Percentiles rank a stretch among this genome's conserved stretches.
Conservation (phyloP, 371 early-diverging fungal genomes). For the Mortierella sp. region DNA sequence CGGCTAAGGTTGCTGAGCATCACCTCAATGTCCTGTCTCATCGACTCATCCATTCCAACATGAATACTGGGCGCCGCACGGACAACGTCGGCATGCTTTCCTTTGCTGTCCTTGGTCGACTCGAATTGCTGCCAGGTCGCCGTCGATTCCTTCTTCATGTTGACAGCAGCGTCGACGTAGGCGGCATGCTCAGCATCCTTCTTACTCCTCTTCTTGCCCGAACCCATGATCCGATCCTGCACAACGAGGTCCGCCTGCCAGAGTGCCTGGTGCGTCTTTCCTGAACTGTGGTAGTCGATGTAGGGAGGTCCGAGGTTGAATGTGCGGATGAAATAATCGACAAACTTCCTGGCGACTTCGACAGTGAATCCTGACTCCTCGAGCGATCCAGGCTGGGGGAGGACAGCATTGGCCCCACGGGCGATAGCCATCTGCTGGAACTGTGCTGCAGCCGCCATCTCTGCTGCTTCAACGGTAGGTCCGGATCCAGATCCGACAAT, state of each 20-base stretch:
- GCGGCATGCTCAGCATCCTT: slow-evolving; percentile 57
- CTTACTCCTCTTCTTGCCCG: slow-evolving; percentile 56
- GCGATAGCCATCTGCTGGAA: slow-evolving; percentile 59
- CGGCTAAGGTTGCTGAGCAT: slow-evolving; percentile 43
- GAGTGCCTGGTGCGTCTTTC: slow-evolving; percentile 49
- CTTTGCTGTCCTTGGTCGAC: slow-evolving; percentile 49
- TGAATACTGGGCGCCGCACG: slow-evolving; percentile 55
- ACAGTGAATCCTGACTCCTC: slow-evolving; percentile 47
- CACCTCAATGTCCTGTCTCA: slow-evolving; percentile 42
- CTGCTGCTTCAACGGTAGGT: slow-evolving; percentile 47
- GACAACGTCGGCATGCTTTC: slow-evolving; percentile 46
- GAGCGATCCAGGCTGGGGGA: slow-evolving; percentile 35
- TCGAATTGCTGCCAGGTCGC: slow-evolving; percentile 59
- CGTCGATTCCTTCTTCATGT: slow-evolving; percentile 55
- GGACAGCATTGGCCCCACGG: slow-evolving; percentile 34
- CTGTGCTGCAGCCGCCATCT: slow-evolving; percentile 46
- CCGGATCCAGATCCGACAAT: slow-evolving; percentile 56
- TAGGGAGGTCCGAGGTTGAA: slow-evolving; percentile 52
- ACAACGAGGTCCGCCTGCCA: slow-evolving; percentile 58
- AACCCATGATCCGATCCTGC: slow-evolving; percentile 49
- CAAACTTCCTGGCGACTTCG: slow-evolving; percentile 58
- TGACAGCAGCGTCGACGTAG: slow-evolving; percentile 57
- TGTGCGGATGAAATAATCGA: slow-evolving; percentile 53
- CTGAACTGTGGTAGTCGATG: slow-evolving; percentile 48
- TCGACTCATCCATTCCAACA: slow-evolving; percentile 50